Conservation (phyloP, 1,139 yeast species). For the Magnusiomyces paraingens region DNA sequence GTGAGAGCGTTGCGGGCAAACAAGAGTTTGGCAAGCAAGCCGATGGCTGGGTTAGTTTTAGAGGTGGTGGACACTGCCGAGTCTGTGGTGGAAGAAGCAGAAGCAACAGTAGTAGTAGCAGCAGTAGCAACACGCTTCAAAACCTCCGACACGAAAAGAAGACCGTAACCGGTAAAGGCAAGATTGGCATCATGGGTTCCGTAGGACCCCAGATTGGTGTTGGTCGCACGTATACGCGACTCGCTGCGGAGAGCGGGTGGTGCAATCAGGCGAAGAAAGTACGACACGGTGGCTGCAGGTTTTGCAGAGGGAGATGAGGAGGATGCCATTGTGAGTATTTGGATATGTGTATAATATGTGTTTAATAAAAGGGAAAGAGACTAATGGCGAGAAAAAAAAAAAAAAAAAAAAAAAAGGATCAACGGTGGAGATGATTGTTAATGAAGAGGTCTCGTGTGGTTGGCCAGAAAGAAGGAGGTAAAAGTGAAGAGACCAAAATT, state of each 20-base stretch:
- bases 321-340: not conserved
- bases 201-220: conserved; percentile 11
- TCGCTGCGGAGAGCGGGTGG: conserved; percentile 7
- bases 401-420: no score
- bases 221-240: conserved; percentile 9
- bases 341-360: not conserved
- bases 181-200: conserved; percentile 21
- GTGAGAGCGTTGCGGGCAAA: not conserved
- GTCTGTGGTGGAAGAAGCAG: not conserved
- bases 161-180: conserved; percentile 27
- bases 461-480: not conserved
- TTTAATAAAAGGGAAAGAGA: no score
- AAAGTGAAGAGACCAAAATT: not conserved
- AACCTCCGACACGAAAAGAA: conserved; percentile 26
- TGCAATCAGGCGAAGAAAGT: conserved; percentile 9
- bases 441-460: not conserved
- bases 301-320: not conserved
- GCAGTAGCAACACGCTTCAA: conserved; percentile 16
- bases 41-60: not conserved
- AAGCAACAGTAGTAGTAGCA: conserved; percentile 10
- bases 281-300: not conserved
- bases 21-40: not conserved
- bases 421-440: no score
- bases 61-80: not conserved
- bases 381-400: no score